These are phyloP conservation scores for Canavalia ensiformis DNA, from an alignment of 306 rosid genomes.

Conservation along the genomic window DNA sequence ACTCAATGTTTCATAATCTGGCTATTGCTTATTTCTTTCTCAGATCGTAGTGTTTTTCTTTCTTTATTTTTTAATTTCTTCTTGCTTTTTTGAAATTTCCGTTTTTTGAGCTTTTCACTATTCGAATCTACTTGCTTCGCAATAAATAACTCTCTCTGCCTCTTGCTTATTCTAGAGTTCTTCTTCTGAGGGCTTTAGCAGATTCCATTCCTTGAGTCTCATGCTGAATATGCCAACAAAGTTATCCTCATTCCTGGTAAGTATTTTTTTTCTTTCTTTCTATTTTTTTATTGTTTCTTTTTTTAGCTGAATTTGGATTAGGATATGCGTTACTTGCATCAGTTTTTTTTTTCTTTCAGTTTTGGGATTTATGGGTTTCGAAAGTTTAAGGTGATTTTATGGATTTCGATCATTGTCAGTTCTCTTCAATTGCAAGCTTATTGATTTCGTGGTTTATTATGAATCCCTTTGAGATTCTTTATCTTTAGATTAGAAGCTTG, in stretches of 20 bases:
- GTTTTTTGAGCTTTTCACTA: conserved; percentile 44
- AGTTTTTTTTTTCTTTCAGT: background rate
- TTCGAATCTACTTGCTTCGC: conserved; percentile 56
- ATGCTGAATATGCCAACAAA: conserved; percentile 50
- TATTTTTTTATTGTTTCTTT: background rate
- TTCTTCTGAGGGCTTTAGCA: conserved; percentile 48
- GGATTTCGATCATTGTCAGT: conserved; percentile 31
- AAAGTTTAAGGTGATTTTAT: conserved; percentile 40
- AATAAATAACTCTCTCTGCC: conserved; percentile 47
- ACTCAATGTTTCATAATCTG: conserved; percentile 55
- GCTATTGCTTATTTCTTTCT: conserved; percentile 47
- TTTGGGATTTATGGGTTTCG: conserved; percentile 47
- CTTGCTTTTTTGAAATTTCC: conserved; percentile 38
- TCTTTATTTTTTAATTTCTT: background rate
- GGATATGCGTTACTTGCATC: conserved; percentile 20
- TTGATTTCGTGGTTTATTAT: conserved; percentile 43
- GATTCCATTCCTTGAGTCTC: conserved; percentile 61
- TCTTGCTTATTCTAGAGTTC: conserved; percentile 53
- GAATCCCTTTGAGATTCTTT: conserved; percentile 54
- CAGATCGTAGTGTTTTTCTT: conserved; percentile 51
- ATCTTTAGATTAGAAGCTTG: conserved; percentile 23
- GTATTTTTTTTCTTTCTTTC: conserved; percentile 48
- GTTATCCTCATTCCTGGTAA: conserved; percentile 58
- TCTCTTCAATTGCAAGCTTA: conserved; percentile 42
- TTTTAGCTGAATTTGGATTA: conserved; percentile 42